Evolutionary conservation across 148 eudicot species (phyloP).

Genomic region (Silene conica): DNA sequence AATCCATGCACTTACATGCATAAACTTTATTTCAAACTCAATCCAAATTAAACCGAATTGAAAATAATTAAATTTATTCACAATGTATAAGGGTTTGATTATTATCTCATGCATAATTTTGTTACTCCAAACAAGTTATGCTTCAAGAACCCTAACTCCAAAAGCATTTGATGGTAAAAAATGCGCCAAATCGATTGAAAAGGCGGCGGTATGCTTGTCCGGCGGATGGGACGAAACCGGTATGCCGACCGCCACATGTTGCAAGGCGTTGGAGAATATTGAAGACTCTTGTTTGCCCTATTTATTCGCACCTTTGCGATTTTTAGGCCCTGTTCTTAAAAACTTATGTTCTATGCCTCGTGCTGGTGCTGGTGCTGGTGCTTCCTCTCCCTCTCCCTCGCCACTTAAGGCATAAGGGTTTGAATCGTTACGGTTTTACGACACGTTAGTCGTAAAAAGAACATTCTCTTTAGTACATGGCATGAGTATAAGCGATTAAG

Average conservation of each 20-base stretch:
- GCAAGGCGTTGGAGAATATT: neutral
- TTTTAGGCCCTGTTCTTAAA: neutral
- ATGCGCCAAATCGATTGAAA: neutral
- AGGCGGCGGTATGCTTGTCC: neutral
- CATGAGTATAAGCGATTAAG: too few species aligned
- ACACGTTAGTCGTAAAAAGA: too few species aligned
- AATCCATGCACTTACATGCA: neutral
- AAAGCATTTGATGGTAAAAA: neutral
- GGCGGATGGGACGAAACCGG: neutral
- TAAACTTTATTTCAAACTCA: neutral
- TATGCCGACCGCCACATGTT: neutral
- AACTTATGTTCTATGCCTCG: neutral
- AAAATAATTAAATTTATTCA: neutral
- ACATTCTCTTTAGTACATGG: too few species aligned
- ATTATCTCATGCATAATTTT: neutral
- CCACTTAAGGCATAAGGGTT: too few species aligned
- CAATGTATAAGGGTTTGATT: slow-evolving; percentile 1
- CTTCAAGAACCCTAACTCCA: neutral
- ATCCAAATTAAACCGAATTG: neutral
- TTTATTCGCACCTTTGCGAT: neutral
- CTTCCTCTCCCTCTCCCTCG: too few species aligned
- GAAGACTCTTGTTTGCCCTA: neutral
- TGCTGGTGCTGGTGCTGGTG: neutral
- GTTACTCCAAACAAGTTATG: neutral
- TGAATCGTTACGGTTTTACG: too few species aligned